Evolutionary conservation across 1,284 basidiomycete genomes (phyloP).

Genomic region (Ganoderma leucocontextum): DNA sequence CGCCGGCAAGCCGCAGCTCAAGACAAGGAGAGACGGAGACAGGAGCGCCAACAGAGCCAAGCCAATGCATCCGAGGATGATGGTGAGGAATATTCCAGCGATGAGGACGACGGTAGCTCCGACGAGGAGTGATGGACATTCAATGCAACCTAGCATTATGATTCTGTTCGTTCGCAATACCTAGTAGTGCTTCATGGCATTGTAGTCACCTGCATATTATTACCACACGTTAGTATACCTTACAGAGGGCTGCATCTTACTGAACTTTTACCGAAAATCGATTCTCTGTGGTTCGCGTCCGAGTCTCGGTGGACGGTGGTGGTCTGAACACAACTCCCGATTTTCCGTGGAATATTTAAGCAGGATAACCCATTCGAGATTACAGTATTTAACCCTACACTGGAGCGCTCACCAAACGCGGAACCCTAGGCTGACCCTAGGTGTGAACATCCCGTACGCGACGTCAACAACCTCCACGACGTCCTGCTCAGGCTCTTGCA

Average conservation of each 20-base stretch:
- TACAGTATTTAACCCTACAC: slow-evolving; percentile 3
- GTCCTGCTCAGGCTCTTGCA: slow-evolving; percentile 12
- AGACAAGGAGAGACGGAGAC: background rate
- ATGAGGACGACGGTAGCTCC: slow-evolving; percentile 1
- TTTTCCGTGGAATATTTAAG: background rate
- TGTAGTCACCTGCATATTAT: background rate
- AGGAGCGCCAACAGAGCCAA: slow-evolving; percentile 1
- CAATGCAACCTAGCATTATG: background rate
- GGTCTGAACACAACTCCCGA: background rate
- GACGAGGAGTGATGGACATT: slow-evolving; percentile 2
- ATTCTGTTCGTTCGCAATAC: background rate
- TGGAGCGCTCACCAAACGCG: slow-evolving; percentile 1
- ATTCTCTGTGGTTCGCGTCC: background rate
- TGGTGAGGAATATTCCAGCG: slow-evolving; percentile 10
- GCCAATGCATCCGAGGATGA: background rate
- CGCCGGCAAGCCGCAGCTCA: slow-evolving; percentile 4
- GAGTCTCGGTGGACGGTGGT: background rate
- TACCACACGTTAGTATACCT: background rate
- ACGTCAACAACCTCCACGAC: slow-evolving; percentile 12
- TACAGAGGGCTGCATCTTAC: background rate
- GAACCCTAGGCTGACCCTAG: slow-evolving; percentile 24
- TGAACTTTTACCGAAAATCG: background rate
- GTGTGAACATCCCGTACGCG: background rate
- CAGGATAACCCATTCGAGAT: background rate
- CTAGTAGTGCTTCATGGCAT: background rate